Evolutionary conservation across 306 rosid species (phyloP), one percentile per base, ranked within the genome.

Genomic region (Sindora glabra): DNA sequence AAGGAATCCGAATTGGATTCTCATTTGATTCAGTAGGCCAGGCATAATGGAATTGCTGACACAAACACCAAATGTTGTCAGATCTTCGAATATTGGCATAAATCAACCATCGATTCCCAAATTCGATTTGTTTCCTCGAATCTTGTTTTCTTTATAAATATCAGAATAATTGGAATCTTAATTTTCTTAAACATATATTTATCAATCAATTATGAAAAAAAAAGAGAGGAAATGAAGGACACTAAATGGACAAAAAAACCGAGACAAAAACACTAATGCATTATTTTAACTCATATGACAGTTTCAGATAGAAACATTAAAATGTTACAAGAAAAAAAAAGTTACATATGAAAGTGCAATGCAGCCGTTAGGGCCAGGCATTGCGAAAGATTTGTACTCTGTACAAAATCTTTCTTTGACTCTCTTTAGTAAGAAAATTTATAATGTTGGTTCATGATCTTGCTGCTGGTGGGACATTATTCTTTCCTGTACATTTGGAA

Each of bases 331-430:
- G 46, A 46, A 61, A 29, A 38, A 46, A 30, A 15, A 64, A 55
- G 55, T 22, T n/a, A 7, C 33, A 58, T 29, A 10, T 39, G 42
- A 53, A 74, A 39, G 49, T 56, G 47, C 65, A 42, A n/a, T n/a
- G n/a, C n/a, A n/a, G 66, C 67, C 64, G 2, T 53, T 36, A 69
- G 55, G 52, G 45, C 16, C n/a, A 56, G 48, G 36, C 22, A 11
- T 13, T 42, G 16, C 8, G 57, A 61, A 49, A 78, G 79, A 73
- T 78, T 78, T 65, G 75, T 64, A 59, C 72, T 10, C 2, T 24
- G 69, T 64, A 64, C 67, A 73, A 73, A 64, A 69, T 73, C 79
- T 39, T 69, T 73, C 67, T 48, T 54, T 17, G 54, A 73, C 63
- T 39, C 70, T 46, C 53, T 10, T 56, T 21, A 32, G 64, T 29